A percentile compares a stretch with the other conserved stretches of the same genome.
Evolutionary conservation across 176 grass and related monocot genomes (phyloP).

Genomic region (Bonia amplexicaulis): DNA sequence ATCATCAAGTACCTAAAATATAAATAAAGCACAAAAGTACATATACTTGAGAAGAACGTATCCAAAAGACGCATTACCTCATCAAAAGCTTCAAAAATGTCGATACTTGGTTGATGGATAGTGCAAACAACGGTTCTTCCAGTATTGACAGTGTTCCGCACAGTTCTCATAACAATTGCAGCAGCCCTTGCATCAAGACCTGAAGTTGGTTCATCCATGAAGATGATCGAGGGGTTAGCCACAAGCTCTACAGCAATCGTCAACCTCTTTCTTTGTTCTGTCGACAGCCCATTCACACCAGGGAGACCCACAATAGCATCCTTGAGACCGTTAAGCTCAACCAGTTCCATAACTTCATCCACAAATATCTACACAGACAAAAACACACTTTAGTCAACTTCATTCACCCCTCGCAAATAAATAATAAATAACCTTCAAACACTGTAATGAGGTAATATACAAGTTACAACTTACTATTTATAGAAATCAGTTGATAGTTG

Average conservation of each 20-base stretch:
- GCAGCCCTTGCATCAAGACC: slow-evolving; percentile 80
- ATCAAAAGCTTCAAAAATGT: slow-evolving; percentile 90
- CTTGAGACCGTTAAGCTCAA: slow-evolving; percentile 59
- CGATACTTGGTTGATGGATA: slow-evolving; percentile 87
- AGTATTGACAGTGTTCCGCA: slow-evolving; percentile 71
- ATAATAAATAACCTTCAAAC: not conserved
- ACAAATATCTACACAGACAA: slow-evolving; percentile 53
- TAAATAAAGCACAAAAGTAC: not conserved
- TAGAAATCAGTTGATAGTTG: not conserved
- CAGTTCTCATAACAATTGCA: slow-evolving; percentile 85
- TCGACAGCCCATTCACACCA: slow-evolving; percentile 63
- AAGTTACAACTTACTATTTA: not conserved
- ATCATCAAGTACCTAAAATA: not conserved
- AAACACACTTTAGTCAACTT: slow-evolving; percentile 18
- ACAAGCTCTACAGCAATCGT: slow-evolving; percentile 77
- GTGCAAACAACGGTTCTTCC: slow-evolving; percentile 81
- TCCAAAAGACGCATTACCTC: slow-evolving; percentile 39
- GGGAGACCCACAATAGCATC: slow-evolving; percentile 70
- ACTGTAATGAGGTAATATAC: slow-evolving; percentile 13
- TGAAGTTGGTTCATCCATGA: slow-evolving; percentile 88
- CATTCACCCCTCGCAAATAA: not conserved
- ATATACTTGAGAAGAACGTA: not conserved
- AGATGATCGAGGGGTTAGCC: slow-evolving; percentile 65
- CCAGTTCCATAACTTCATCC: slow-evolving; percentile 71
- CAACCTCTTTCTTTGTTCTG: slow-evolving; percentile 80